A percentile compares a stretch with the other conserved stretches of the same genome.
phyloP scores from a whole-genome alignment of 2,329 filamentous ascomycete genomes.

The Sporothrix luriei region DNA sequence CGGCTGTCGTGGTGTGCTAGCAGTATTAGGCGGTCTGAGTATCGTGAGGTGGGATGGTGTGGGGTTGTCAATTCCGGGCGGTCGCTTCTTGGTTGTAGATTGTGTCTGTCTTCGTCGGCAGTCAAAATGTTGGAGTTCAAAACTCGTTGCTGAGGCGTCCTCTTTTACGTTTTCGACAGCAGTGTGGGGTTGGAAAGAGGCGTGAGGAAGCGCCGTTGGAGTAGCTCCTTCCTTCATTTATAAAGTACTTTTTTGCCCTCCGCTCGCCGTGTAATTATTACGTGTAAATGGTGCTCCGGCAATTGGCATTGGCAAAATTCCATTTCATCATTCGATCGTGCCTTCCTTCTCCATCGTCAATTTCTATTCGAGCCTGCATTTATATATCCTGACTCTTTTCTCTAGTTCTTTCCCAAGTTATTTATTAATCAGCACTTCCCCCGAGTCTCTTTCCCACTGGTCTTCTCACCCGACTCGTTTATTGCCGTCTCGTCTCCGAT shows the following conservation, averaged over 20 bases:
- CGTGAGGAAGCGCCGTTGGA: background rate
- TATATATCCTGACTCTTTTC: background rate
- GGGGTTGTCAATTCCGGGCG: background rate
- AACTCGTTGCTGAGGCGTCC: background rate
- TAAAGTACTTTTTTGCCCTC: background rate
- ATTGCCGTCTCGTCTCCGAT: constrained; percentile 8
- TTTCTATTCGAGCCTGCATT: background rate
- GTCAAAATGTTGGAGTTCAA: background rate
- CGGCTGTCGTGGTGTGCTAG: background rate
- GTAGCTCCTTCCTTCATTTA: constrained; percentile 7
- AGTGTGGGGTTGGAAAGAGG: background rate
- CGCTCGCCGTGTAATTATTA: background rate
- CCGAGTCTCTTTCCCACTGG: too few species aligned
- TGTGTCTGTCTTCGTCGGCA: background rate
- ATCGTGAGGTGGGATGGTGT: constrained; percentile 44
- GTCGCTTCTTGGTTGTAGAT: background rate
- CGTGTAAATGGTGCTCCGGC: background rate
- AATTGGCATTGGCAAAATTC: background rate
- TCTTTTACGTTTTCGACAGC: constrained; percentile 4
- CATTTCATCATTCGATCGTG: background rate
- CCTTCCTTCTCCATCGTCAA: background rate
- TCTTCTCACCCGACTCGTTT: background rate
- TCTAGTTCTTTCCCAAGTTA: too few species aligned
- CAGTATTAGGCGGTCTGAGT: background rate
- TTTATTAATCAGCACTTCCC: too few species aligned